Evolutionary conservation across 2,329 filamentous ascomycete genomes (phyloP), one percentile per base, ranked within the genome.

Genomic region (Cephalotrichum gorgonifer): DNA sequence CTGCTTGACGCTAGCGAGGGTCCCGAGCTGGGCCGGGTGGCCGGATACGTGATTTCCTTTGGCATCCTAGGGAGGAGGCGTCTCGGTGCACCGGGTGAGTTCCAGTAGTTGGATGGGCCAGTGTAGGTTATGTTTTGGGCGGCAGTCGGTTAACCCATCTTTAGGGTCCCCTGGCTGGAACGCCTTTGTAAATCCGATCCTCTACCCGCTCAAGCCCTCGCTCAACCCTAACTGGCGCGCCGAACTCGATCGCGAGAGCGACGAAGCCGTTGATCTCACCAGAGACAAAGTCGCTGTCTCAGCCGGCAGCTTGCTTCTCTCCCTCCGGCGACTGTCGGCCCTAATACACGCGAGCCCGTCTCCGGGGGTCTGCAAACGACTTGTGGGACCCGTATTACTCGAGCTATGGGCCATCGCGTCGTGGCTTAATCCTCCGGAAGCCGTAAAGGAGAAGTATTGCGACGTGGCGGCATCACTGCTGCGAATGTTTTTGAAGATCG

Each of bases 271-370:
- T 28, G 68, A 79, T 52, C 57, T 79, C 17, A 68, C 66, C 52
- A 61, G 56, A 45, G 62, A 67, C 6, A 61, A 51, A 14, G 59
- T 74, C 0, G 52, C 84, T 9, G 72, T 81, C 15, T 53, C 65
- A 6, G 62, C 74, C 3, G 56, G 65, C 2, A 64, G 74, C 2
- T 61, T 87, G 4, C 64, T 68, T 17, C 60, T 60, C 30, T 73
- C 78, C 2, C 58, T 88, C 2, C 68, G 65, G 28, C 72, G 82
- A 15, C 61, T 88, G 1, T 70, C 69, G 31, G 68, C 72, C 1
- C 63, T 88, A 1, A 60, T 81, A 1, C 67, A 76, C 20, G 83
- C 81, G 0, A 83, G 84, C 56, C 81, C 82, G 0, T 83, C 85
- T 49, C 78, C 82, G 0, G 81, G 81, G 0, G 63, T 87, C 9